Conservation (phyloP, 768 basidiomycete genomes). For the Xanthoconium purpureum region DNA sequence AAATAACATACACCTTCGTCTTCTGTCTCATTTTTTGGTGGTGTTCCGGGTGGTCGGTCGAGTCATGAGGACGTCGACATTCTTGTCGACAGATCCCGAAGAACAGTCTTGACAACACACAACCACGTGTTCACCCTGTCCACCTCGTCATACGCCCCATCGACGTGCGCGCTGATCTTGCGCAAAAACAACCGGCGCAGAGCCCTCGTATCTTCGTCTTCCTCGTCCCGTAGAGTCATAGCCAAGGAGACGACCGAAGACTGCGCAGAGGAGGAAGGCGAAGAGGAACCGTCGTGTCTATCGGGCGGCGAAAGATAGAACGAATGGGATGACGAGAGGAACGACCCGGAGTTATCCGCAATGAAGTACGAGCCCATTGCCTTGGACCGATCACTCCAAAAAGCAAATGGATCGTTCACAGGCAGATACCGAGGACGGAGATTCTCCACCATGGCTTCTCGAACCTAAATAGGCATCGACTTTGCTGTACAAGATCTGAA, state of each 20-base stretch:
- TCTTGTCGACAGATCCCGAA: slow-evolving; percentile 47
- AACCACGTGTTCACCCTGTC: slow-evolving; percentile 60
- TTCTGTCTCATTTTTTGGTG: slow-evolving; percentile 1
- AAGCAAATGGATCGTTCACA: slow-evolving; percentile 19
- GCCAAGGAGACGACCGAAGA: slow-evolving; percentile 46
- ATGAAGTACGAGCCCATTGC: not conserved
- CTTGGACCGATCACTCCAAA: slow-evolving; percentile 12
- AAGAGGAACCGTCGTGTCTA: slow-evolving; percentile 13
- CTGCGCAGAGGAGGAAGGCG: slow-evolving; percentile 28
- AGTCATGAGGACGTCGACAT: slow-evolving; percentile 14
- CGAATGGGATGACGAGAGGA: slow-evolving; percentile 5
- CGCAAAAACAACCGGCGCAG: slow-evolving; percentile 62
- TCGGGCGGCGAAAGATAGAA: slow-evolving; percentile 24
- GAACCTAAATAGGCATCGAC: slow-evolving; percentile 38
- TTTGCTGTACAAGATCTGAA: slow-evolving; percentile 1
- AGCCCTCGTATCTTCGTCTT: slow-evolving; percentile 61
- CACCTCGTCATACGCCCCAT: slow-evolving; percentile 60
- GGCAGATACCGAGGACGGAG: slow-evolving; percentile 35
- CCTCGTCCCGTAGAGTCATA: slow-evolving; percentile 48
- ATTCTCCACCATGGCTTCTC: slow-evolving; percentile 43
- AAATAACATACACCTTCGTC: slow-evolving; percentile 30
- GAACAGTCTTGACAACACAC: slow-evolving; percentile 59
- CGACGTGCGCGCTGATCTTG: slow-evolving; percentile 58
- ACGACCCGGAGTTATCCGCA: not conserved
- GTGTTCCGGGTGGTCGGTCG: not conserved